Conservation (phyloP, 2,329 filamentous ascomycete genomes). For the Botryosphaeria dothidea region DNA sequence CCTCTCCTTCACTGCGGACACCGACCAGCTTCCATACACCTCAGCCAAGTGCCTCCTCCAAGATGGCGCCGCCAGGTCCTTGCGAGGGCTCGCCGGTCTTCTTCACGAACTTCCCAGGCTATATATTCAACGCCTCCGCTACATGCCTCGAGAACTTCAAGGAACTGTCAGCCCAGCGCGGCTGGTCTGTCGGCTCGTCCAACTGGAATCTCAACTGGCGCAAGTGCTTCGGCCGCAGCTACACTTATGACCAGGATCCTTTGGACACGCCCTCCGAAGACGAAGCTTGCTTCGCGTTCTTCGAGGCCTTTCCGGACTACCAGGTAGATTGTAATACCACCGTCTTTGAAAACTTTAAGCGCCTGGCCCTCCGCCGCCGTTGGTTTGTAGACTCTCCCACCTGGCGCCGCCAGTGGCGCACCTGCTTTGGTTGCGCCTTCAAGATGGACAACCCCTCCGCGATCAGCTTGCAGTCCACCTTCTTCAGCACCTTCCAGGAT, state of each 20-base stretch:
- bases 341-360: conserved; percentile 5
- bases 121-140: background rate
- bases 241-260: background rate
- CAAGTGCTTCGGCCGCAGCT: conserved; percentile 22
- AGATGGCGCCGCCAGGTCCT: background rate
- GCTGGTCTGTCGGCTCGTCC: background rate
- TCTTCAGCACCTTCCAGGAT: background rate
- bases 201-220: conserved; percentile 24
- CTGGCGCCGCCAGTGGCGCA: conserved; percentile 24
- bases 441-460: background rate
- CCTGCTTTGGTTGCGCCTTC: conserved; percentile 22
- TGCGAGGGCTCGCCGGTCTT: background rate
- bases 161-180: background rate
- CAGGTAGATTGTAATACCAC: background rate
- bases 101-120: background rate
- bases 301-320: background rate
- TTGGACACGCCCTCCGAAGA: background rate
- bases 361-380: background rate
- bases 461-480: background rate
- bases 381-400: background rate
- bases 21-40: background rate
- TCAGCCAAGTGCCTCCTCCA: background rate
- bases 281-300: background rate
- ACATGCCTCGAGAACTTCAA: background rate
- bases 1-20: background rate